A percentile compares a stretch with the other conserved stretches of the same genome.
Evolutionary conservation across 73 alveolate species (phyloP).

Genomic region (Paramecium primaurelia): DNA sequence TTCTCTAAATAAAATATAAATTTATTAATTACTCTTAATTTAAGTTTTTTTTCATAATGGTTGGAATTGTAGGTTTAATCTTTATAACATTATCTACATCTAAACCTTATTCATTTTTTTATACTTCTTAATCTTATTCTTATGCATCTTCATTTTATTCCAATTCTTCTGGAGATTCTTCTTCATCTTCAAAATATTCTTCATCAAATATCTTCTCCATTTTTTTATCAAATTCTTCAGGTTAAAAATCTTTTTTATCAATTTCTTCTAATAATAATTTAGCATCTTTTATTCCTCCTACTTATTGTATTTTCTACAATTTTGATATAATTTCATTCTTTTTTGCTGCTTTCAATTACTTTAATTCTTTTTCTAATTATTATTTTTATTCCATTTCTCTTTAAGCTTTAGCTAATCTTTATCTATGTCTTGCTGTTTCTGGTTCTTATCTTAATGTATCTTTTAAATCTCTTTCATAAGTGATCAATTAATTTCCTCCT

Average conservation of each 20-base stretch:
- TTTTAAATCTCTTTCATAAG: constrained; percentile 47
- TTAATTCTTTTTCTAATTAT: constrained; percentile 44
- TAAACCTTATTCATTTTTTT: constrained; percentile 27
- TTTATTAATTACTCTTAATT: constrained; percentile 55
- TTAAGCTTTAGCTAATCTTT: constrained; percentile 44
- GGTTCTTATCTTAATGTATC: constrained; percentile 41
- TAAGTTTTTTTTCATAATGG: constrained; percentile 45
- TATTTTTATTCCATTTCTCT: constrained; percentile 45
- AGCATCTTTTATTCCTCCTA: constrained; percentile 45
- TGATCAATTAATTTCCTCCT: constrained; percentile 45
- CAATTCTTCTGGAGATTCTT: constrained; percentile 83
- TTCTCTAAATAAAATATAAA: neutral
- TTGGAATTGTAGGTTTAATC: constrained; percentile 35
- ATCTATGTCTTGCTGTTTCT: constrained; percentile 46
- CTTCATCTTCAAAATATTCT: constrained; percentile 86
- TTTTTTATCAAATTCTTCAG: constrained; percentile 35
- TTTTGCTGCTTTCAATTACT: constrained; percentile 41
- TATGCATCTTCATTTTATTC: constrained; percentile 72
- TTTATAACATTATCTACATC: constrained; percentile 66
- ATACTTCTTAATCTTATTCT: constrained; percentile 58
- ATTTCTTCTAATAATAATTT: constrained; percentile 27
- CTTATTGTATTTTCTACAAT: constrained; percentile 34
- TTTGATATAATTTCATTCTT: constrained; percentile 47
- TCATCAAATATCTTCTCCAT: constrained; percentile 40
- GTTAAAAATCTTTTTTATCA: constrained; percentile 43